Percentiles rank a stretch among this genome's conserved stretches.
Evolutionary conservation across 495 filamentous ascomycete species (phyloP).

Genomic region (Hypoxylon lenormandii): DNA sequence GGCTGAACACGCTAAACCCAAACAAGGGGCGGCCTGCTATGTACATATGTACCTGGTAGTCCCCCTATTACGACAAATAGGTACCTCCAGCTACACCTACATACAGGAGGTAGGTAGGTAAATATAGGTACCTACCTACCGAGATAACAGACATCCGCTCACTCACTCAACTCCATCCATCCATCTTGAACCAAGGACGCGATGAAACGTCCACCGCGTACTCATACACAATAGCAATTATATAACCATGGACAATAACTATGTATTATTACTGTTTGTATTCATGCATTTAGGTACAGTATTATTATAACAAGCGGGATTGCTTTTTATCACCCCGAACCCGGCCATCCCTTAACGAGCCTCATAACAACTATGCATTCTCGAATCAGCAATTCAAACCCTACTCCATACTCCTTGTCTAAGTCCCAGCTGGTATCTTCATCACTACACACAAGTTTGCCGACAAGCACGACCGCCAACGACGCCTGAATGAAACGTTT

Average conservation of each 20-base stretch:
- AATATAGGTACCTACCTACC: slow-evolving; percentile 2
- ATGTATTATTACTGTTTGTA: not conserved
- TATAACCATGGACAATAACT: too few species aligned
- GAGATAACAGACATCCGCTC: too few species aligned
- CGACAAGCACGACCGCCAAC: slow-evolving; percentile 27
- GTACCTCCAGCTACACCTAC: too few species aligned
- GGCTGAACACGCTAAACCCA: slow-evolving; percentile 29
- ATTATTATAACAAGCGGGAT: slow-evolving; percentile 12
- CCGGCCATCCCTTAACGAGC: not conserved
- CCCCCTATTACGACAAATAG: too few species aligned
- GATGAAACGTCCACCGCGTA: too few species aligned
- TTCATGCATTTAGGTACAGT: slow-evolving; percentile 15
- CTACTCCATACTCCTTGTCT: slow-evolving; percentile 12
- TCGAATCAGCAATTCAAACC: slow-evolving; percentile 27
- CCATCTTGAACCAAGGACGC: too few species aligned
- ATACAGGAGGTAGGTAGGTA: too few species aligned
- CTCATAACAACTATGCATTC: slow-evolving; percentile 29
- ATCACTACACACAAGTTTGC: slow-evolving; percentile 20
- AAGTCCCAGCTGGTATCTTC: slow-evolving; percentile 30
- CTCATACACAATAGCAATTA: too few species aligned
- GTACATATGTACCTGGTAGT: too few species aligned
- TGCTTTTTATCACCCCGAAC: slow-evolving; percentile 10
- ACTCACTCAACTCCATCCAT: too few species aligned
- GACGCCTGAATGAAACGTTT: slow-evolving; percentile 22
- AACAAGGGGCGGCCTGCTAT: too few species aligned